These are phyloP conservation scores for Calonectria hawksworthii DNA, from an alignment of 2,329 filamentous ascomycete genomes.

Conservation along the genomic window DNA sequence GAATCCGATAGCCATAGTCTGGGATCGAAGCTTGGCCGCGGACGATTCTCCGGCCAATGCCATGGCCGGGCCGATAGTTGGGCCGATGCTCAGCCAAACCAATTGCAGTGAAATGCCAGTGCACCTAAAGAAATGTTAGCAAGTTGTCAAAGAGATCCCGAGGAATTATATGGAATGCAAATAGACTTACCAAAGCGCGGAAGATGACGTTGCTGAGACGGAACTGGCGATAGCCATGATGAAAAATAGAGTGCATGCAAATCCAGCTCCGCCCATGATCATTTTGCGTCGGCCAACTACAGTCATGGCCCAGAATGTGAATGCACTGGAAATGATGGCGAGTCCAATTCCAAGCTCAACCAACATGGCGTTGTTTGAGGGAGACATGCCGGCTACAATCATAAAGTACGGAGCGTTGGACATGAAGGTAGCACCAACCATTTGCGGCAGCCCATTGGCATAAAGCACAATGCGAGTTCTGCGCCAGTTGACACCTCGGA, in stretches of 20 bases:
- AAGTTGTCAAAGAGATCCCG: too few relatives aligned
- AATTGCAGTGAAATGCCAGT: not conserved
- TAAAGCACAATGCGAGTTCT: conserved; percentile 18
- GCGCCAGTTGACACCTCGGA: conserved; percentile 11
- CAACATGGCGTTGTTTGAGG: not conserved
- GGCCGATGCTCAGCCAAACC: not conserved
- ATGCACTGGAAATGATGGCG: not conserved
- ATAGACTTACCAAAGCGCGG: not conserved
- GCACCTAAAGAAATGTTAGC: not conserved
- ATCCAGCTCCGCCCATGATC: not conserved
- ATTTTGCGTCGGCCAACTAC: conserved; percentile 1
- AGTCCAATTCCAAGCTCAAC: conserved; percentile 10
- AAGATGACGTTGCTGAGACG: not conserved
- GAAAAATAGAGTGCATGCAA: not conserved
- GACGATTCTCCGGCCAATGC: conserved; percentile 12
- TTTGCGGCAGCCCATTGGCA: not conserved
- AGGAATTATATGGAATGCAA: too few relatives aligned
- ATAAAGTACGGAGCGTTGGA: conserved; percentile 19
- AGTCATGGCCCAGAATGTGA: not conserved
- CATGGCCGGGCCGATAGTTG: conserved; percentile 2
- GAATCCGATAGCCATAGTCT: conserved; percentile 18
- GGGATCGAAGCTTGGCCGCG: not conserved
- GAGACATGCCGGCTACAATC: conserved; percentile 10
- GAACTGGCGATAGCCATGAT: conserved; percentile 15
- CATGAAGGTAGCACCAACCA: conserved; percentile 9